Base-by-base conservation (phyloP, 129 eudicot genomes). In the Chrysanthemum makinoi region DNA sequence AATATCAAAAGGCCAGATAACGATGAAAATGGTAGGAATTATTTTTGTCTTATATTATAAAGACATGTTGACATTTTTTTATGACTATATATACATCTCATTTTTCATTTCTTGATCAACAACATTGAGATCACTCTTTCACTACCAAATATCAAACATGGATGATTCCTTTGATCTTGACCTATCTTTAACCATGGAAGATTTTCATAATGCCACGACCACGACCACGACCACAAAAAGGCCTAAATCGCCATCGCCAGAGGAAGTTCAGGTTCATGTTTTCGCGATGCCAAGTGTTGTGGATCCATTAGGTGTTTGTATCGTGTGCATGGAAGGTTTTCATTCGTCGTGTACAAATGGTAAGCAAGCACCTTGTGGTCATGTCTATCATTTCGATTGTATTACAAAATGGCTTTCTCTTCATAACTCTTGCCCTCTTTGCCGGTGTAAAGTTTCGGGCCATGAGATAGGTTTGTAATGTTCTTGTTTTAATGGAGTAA, bases 381-480 rank as follows among this genome's bases (percentile, higher is more conserved):
- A 88, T 74, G 65, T 82, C 49, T 88, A 74, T 78, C 95, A 88
- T 75, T 63, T 68, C 26, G 54, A n/a, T 72, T 88, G 95, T 54
- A 85, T 88, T 48, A 70, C 78, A 51, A 66, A 69, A 30, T 88
- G 24, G 24, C 24, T 22, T 22, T 22, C 24, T 22, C 24, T 22
- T 22, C 24, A 22, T 22, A 22, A 22, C 1, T 22, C 24, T 22
- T 22, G 24, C 24, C 24, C 24, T 0, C 24, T 22, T 22, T 22
- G 24, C 1, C 90, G 90, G 70, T 88, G 49, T 78, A 68, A 51
- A 72, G 69, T 60, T 88, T 88, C 56, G 85, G 95, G 59, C 95
- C 95, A 28, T 66, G 82, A 17, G 85, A 90, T 77, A 86, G 88
- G 5, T 35, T 28, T 28, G 59, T 16, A 51, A 68, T 57, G 52